phyloP scores from a whole-genome alignment of 805 yeast genomes.

The Cyberlindnera euphorbiae region DNA sequence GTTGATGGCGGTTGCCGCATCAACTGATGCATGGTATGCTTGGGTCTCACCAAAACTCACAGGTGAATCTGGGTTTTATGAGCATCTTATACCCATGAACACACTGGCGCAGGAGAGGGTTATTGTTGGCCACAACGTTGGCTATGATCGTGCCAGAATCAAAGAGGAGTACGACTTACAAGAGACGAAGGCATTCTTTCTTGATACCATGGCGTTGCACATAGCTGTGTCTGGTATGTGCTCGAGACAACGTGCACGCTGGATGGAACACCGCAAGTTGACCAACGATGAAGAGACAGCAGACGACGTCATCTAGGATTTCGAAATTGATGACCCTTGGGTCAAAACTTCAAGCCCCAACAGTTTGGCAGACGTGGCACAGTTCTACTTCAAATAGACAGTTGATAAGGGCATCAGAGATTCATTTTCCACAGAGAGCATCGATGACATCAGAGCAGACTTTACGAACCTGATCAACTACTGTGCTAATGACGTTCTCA shows the following conservation, averaged over 20 bases:
- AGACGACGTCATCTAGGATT: constrained; percentile 19
- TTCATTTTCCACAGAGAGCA: constrained; percentile 50
- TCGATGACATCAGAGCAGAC: constrained; percentile 47
- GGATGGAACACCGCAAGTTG: constrained; percentile 52
- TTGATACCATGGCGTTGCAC: constrained; percentile 93
- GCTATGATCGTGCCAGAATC: constrained; percentile 86
- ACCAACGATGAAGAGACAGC: constrained; percentile 20
- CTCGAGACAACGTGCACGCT: constrained; percentile 80
- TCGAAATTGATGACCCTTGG: constrained; percentile 76
- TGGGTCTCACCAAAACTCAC: constrained; percentile 90
- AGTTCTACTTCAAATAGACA: constrained; percentile 65
- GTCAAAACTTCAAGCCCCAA: constrained; percentile 68
- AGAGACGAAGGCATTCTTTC: constrained; percentile 65
- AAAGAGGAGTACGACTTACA: constrained; percentile 73
- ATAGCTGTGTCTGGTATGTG: constrained; percentile 89
- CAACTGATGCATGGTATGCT: constrained; percentile 80
- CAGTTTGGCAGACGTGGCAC: constrained; percentile 73
- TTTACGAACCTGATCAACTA: constrained; percentile 64
- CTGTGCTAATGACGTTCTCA: constrained; percentile 80
- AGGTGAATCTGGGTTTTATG: constrained; percentile 37
- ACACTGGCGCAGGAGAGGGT: constrained; percentile 43
- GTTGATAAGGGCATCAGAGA: constrained; percentile 69
- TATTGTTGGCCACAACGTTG: constrained; percentile 85
- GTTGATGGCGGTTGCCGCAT: constrained; percentile 74
- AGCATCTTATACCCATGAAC: constrained; percentile 77